These are phyloP conservation scores for Kurtzmaniella cleridarum DNA, from an alignment of 805 yeast species.

Conservation along the genomic window DNA sequence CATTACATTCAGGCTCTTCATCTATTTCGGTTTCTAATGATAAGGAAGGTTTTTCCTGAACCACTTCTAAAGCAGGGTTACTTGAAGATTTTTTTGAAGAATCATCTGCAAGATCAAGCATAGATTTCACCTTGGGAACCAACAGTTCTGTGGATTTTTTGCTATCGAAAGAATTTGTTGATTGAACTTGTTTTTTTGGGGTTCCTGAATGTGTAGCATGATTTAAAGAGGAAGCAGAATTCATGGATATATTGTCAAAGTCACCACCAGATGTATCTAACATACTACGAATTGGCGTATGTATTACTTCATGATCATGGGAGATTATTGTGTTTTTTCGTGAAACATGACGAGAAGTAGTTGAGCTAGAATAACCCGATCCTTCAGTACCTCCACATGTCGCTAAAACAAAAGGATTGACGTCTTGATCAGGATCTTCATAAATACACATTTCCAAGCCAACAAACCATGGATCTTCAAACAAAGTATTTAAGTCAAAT, in stretches of 20 bases:
- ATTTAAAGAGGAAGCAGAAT: constrained; percentile 21
- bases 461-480: constrained; percentile 61
- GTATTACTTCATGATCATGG: constrained; percentile 9
- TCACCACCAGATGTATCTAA: constrained; percentile 17
- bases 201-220: constrained; percentile 7
- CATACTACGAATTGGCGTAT: constrained; percentile 34
- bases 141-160: constrained; percentile 1
- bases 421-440: constrained; percentile 40
- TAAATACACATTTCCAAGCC: constrained; percentile 54
- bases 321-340: constrained; percentile 23
- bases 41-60: too few species aligned
- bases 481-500: constrained; percentile 48
- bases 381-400: constrained; percentile 8
- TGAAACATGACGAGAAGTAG: constrained; percentile 24
- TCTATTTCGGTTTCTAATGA: too few species aligned
- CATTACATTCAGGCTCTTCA: not conserved
- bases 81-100: not conserved
- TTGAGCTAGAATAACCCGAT: constrained; percentile 16
- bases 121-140: constrained; percentile 20
- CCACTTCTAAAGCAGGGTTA: too few species aligned
- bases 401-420: constrained; percentile 26
- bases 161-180: not conserved
- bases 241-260: constrained; percentile 15
- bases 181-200: not conserved
- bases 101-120: constrained; percentile 19